Conservation (phyloP, 805 yeast genomes). For the Monosporozyma aerobia region DNA sequence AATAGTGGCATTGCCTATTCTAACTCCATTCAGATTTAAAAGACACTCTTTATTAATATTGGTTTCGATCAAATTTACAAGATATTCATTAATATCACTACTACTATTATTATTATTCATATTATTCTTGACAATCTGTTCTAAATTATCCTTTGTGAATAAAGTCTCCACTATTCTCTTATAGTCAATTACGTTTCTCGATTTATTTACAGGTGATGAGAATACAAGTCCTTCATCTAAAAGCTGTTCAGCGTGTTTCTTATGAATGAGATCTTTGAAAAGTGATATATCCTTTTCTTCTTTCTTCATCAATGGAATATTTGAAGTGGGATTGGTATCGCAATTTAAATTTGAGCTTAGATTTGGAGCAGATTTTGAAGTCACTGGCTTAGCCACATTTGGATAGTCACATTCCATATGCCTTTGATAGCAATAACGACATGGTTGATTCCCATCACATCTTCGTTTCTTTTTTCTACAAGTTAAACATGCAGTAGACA, state of each 20-base stretch:
- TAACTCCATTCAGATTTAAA: not conserved
- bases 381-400: not conserved
- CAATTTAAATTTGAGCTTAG: not conserved
- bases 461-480: slow-evolving; percentile 70
- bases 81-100: slow-evolving; percentile 3
- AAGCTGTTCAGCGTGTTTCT: not conserved
- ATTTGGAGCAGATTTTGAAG: not conserved
- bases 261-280: not conserved
- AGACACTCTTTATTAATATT: not conserved
- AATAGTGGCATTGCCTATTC: not conserved
- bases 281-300: not conserved
- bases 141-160: slow-evolving; percentile 3
- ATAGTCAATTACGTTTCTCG: slow-evolving; percentile 1
- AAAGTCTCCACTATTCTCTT: slow-evolving; percentile 5
- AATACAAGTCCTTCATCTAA: not conserved
- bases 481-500: slow-evolving; percentile 66
- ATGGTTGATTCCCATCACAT: slow-evolving; percentile 73
- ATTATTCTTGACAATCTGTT: slow-evolving; percentile 2
- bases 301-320: not conserved
- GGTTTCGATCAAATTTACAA: not conserved
- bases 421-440: slow-evolving; percentile 43
- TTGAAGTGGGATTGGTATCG: not conserved
- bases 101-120: not conserved
- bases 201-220: not conserved
- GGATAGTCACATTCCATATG: slow-evolving; percentile 4